Evolutionary conservation across 352 stramenopile genomes (phyloP).

Genomic region (Phytophthora pseudosyringae): DNA sequence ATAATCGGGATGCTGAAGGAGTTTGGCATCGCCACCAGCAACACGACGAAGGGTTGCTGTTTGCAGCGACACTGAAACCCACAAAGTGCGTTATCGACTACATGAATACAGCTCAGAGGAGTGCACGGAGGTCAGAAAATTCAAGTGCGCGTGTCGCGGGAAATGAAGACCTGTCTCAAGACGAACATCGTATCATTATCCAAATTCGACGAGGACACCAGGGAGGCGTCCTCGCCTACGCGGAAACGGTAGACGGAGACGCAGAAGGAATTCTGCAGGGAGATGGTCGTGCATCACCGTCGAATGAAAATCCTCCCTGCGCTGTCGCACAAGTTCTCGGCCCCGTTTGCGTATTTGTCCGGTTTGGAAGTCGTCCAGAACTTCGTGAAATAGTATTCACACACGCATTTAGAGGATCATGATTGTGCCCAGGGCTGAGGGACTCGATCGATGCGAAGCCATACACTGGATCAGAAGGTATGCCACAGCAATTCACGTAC

Average conservation of each 20-base stretch:
- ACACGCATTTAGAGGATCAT: slow-evolving; percentile 3
- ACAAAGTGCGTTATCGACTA: slow-evolving; percentile 8
- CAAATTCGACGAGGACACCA: not conserved
- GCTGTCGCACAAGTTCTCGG: slow-evolving; percentile 2
- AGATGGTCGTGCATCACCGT: not conserved
- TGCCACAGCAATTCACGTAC: slow-evolving; percentile 1
- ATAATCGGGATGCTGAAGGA: too few species aligned
- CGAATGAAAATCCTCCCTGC: slow-evolving; percentile 4
- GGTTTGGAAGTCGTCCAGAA: not conserved
- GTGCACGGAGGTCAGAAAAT: not conserved
- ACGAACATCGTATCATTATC: not conserved
- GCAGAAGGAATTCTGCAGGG: slow-evolving; percentile 10
- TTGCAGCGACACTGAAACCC: not conserved
- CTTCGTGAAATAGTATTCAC: slow-evolving; percentile 11
- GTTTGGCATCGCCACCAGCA: not conserved
- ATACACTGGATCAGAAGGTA: not conserved
- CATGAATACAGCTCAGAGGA: not conserved
- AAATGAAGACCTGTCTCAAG: not conserved
- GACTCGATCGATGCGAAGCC: not conserved
- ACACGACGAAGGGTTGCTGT: not conserved
- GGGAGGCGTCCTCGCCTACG: not conserved
- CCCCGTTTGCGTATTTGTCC: not conserved
- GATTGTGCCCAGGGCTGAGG: slow-evolving; percentile 4
- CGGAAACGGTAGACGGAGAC: not conserved
- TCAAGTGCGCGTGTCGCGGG: not conserved